These are phyloP conservation scores for Henningerozyma blattae DNA, from an alignment of 805 yeast species.

Conservation along the genomic window DNA sequence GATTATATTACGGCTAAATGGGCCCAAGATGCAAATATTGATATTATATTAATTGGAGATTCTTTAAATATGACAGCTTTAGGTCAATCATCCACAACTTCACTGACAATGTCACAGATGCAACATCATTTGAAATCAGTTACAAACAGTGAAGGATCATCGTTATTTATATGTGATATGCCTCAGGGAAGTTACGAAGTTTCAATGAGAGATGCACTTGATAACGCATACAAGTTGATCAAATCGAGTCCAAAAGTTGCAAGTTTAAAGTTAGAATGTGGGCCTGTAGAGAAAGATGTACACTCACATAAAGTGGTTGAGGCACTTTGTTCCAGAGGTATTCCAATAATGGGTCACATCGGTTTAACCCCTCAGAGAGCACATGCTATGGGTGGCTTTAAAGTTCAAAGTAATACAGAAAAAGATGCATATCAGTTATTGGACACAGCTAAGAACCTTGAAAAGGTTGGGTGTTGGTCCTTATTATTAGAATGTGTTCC, in stretches of 20 bases:
- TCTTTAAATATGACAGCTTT: conserved; percentile 86
- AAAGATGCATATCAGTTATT: conserved; percentile 43
- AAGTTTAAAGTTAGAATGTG: conserved; percentile 66
- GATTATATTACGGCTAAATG: conserved; percentile 67
- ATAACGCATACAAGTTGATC: conserved; percentile 44
- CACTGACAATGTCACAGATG: conserved; percentile 69
- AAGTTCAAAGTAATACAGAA: conserved; percentile 51
- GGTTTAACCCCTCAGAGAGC: conserved; percentile 88
- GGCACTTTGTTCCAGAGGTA: conserved; percentile 53
- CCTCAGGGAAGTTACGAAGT: conserved; percentile 82
- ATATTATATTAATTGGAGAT: conserved; percentile 76
- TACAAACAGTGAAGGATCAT: conserved; percentile 49
- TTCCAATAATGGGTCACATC: conserved; percentile 84
- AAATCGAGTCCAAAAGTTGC: conserved; percentile 18
- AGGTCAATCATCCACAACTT: conserved; percentile 69
- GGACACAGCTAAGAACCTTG: conserved; percentile 57
- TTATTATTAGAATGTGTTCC: conserved; percentile 84
- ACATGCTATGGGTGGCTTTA: conserved; percentile 73
- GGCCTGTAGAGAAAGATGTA: conserved; percentile 29
- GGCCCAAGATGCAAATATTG: conserved; percentile 56
- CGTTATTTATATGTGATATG: conserved; percentile 71
- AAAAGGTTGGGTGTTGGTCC: conserved; percentile 65
- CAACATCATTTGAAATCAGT: conserved; percentile 68
- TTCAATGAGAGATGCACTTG: conserved; percentile 52
- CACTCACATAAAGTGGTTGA: conserved; percentile 40